Evolutionary conservation across 768 basidiomycete genomes (phyloP), one percentile per base, ranked within the genome.

Genomic region (Pleurotus tuber-regium): DNA sequence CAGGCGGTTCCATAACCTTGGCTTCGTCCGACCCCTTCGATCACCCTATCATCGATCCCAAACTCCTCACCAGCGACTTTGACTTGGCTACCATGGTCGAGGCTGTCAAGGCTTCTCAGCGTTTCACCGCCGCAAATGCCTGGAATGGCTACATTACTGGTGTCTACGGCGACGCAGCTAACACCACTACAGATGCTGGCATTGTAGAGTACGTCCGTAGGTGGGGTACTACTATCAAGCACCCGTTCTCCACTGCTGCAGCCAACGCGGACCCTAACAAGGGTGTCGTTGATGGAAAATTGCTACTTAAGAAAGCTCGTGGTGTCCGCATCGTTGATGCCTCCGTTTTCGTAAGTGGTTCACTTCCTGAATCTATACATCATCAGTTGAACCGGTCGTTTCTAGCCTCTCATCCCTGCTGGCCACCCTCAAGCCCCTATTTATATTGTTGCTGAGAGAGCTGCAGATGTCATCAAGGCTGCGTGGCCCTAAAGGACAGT

Each of bases 261-360:
- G 71, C 67, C 2, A 49, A 67, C 0, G 40, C 33, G 35, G 51
- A 57, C 16, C 67, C 66, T 3, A 38, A 28, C 1, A 60, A 50
- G 40, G 71, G 70, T 5, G 72, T 72, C 4, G 65, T 72, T 1
- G 61, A 70, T 60, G 63, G 70, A 4, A 57, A 69, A 46, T 53
- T 75, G 8, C 50, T 41, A 2, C 61, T 75, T 7, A 72, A 72
- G 51, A 62, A 64, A 23, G 61, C 63, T 0, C 38, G 28, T 2
- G 72, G 68, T 6, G 50, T 75, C 41, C 56, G 73, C 6, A 57
- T 75, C 12, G 66, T 73, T 9, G 71, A 75, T 57, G 69, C 70
- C 2, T 70, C 69, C 14, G 62, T 71, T n/a, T 57, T 72, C 44
- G 71, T 69, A 38, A 54, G 70, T 47, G n/a, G n/a, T n/a, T n/a